These are phyloP conservation scores for Colletotrichum sp. DNA, from an alignment of 2,329 filamentous ascomycete species.

Conservation along the genomic window DNA sequence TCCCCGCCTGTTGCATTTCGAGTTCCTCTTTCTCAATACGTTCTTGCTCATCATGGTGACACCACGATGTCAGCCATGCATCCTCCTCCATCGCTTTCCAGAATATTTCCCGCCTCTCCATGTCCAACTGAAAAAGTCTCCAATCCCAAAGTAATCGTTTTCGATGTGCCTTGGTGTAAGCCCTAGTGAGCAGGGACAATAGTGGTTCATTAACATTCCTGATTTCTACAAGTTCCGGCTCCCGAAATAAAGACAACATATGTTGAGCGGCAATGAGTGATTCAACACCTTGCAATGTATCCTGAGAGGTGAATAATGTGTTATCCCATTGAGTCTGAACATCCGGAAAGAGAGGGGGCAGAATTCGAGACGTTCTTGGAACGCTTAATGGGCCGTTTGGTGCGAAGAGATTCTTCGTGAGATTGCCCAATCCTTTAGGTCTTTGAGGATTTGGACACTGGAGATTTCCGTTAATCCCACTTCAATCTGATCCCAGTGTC, in stretches of 20 bases:
- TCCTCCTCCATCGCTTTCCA: background rate
- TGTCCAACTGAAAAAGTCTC: background rate
- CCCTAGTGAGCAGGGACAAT: background rate
- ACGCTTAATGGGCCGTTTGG: no score
- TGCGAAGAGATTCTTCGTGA: background rate
- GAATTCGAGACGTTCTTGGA: no score
- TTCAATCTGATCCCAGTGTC: no score
- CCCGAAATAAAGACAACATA: background rate
- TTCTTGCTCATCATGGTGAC: background rate
- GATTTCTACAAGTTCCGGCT: rapidly evolving
- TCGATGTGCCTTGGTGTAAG: background rate
- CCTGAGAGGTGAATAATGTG: background rate
- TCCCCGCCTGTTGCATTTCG: no score
- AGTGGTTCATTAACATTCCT: background rate
- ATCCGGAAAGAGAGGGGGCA: no score
- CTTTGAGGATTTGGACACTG: background rate
- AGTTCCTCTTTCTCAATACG: background rate
- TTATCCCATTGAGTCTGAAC: background rate
- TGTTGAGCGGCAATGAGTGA: background rate
- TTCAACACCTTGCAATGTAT: background rate
- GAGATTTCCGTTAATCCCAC: background rate
- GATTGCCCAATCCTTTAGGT: background rate
- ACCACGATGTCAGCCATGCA: background rate
- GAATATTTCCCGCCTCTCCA: background rate
- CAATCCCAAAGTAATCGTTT: background rate